Percentiles rank a stretch among this genome's conserved stretches.
Evolutionary conservation across 2,329 filamentous ascomycete species (phyloP).

Genomic region (Alternaria sp.): DNA sequence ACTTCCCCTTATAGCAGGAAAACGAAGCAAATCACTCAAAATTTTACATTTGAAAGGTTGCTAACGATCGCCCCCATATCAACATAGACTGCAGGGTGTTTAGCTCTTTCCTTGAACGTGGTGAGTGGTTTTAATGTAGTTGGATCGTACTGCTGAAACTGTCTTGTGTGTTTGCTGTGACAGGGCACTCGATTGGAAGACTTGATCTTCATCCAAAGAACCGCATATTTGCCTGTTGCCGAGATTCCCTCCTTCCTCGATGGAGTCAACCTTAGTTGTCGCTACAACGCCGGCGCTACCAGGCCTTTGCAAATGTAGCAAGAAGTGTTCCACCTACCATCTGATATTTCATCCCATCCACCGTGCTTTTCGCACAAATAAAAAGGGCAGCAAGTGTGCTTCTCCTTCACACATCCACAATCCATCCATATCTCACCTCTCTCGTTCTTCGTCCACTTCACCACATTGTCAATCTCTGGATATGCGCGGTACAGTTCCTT

Average conservation of each 20-base stretch:
- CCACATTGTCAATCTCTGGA: not conserved
- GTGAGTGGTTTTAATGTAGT: not conserved
- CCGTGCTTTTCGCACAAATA: not conserved
- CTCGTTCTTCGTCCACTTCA: not conserved
- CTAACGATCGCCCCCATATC: no score
- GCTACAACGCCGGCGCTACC: not conserved
- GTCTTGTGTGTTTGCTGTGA: not conserved
- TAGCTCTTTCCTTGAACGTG: no score
- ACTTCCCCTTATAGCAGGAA: no score
- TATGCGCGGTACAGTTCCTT: not conserved
- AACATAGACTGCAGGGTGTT: no score
- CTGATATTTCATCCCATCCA: not conserved
- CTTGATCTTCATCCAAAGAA: not conserved
- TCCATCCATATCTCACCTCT: not conserved
- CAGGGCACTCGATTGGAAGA: not conserved
- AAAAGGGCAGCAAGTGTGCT: not conserved
- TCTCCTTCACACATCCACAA: not conserved
- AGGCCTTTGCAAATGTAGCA: not conserved
- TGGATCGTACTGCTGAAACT: accelerated
- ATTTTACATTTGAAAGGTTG: no score
- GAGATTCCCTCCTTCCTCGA: accelerated
- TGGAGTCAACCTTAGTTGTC: not conserved
- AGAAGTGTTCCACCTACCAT: not conserved
- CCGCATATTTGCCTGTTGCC: not conserved
- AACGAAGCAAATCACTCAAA: no score